phyloP scores from a whole-genome alignment of 768 basidiomycete genomes.

The Calocera viscosa region DNA sequence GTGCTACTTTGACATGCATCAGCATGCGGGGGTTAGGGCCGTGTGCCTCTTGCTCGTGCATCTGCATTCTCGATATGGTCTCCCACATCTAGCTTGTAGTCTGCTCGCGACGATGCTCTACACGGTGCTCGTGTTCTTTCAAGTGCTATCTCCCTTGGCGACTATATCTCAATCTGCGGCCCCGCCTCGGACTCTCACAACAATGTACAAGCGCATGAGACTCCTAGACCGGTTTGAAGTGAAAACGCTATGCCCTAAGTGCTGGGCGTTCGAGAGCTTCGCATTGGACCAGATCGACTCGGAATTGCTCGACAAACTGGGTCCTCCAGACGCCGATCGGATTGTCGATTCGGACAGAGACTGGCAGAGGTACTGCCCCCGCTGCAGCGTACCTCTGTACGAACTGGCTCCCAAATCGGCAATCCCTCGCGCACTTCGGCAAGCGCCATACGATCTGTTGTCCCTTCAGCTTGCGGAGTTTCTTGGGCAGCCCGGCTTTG shows the following conservation, averaged over 20 bases:
- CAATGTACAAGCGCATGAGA: not conserved
- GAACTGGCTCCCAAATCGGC: not conserved
- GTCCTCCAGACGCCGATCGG: not conserved
- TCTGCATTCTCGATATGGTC: not conserved
- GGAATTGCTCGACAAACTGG: not conserved
- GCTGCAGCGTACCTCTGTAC: not conserved
- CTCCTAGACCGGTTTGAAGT: not conserved
- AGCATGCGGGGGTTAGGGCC: not conserved
- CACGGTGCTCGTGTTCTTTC: not conserved
- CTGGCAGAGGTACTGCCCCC: not conserved
- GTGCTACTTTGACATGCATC: not conserved
- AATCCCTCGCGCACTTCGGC: not conserved
- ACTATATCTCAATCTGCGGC: not conserved
- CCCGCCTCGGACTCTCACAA: not conserved
- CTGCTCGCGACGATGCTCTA: not conserved
- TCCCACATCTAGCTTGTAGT: not conserved
- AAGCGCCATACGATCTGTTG: slow-evolving; percentile 1
- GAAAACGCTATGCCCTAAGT: not conserved
- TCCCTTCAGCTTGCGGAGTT: not conserved
- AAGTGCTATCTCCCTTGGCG: not conserved
- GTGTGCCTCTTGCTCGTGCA: not conserved
- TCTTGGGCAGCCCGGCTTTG: slow-evolving; percentile 18
- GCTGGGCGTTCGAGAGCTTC: not conserved
- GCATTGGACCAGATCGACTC: not conserved
- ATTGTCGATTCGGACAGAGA: not conserved